Evolutionary conservation across 2,329 filamentous ascomycete species (phyloP).

Genomic region (Fusarium austroafricanum): DNA sequence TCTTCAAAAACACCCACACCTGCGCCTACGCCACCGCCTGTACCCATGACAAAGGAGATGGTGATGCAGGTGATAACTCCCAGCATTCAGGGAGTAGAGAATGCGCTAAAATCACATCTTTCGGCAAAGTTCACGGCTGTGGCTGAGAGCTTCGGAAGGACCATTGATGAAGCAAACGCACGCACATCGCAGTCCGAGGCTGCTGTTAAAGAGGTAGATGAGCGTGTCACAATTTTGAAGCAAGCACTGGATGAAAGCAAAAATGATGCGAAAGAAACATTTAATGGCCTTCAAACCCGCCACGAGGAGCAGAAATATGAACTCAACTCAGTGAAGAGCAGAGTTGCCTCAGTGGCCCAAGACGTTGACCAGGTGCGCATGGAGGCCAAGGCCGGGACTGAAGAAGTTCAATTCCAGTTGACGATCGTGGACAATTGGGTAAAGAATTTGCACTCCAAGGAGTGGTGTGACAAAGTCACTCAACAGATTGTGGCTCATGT

Average conservation of each 20-base stretch:
- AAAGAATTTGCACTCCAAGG: conserved; percentile 60
- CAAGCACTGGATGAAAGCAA: too few species aligned
- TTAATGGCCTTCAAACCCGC: not conserved
- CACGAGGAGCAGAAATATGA: conserved; percentile 13
- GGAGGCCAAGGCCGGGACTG: conserved; percentile 40
- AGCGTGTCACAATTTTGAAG: too few species aligned
- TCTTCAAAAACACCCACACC: not conserved
- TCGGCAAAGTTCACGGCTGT: too few species aligned
- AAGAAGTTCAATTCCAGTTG: conserved; percentile 53
- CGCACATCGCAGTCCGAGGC: too few species aligned
- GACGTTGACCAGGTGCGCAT: not conserved
- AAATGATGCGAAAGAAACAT: not conserved
- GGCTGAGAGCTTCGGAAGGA: too few species aligned
- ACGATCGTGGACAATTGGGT: conserved; percentile 59
- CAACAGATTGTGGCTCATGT: conserved; percentile 50
- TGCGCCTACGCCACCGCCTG: not conserved
- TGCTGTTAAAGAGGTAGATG: too few species aligned
- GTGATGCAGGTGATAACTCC: too few species aligned
- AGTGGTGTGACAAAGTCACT: conserved; percentile 56
- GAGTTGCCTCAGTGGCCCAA: conserved; percentile 2
- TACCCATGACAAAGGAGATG: not conserved
- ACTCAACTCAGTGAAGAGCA: conserved; percentile 3
- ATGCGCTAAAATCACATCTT: too few species aligned
- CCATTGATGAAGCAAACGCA: too few species aligned
- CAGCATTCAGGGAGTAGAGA: too few species aligned